Base-by-base conservation (phyloP, 1,284 basidiomycete species). In the Blastosporella zonata region DNA sequence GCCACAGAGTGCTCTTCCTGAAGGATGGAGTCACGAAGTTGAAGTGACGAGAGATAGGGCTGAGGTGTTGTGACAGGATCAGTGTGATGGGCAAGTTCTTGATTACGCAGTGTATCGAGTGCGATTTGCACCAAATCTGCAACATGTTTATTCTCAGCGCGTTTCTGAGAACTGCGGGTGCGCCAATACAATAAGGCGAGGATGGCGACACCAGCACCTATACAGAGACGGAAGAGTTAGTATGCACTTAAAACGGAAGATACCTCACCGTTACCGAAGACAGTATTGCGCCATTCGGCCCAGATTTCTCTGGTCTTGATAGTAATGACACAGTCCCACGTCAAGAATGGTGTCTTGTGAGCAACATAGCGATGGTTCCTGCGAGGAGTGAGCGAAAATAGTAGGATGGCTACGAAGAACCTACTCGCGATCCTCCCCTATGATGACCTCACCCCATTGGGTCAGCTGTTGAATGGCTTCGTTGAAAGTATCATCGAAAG, bases 11-110 rank as follows among this genome's bases (percentile, higher is more conserved):
- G 88, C 51, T 92, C 87, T 44, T 89, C 82, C 55, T 90, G 85
- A 20, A 99, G 71, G 35, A 98, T 80, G 36, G 90, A 75, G 68
- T 99, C 96, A 37, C 97, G 86, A 28, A 99, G 79, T 62, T 97
- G 95, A 41, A 90, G 73, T 5, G 93, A 91, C 1, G 93, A 89
- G 49, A 98, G 70, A 72, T 88, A 95, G 2, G 92, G 81, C 49
- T 84, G 77, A 1, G 93, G 84, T 28, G 82, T 79, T 43, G 78
- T 79, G 48, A 89, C 82, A 6, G 93, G 91, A 64, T 97, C 93
- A 54, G 82, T 80, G 64, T 93, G 85, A 68, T 97, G 85, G 3
- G 82, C 79, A 54, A 89, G 74, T 64, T 96, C 92, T 71, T 93
- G 91, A 62, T 91, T 89, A 59, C 88, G 88, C 53, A 97, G 76